Base-by-base conservation (phyloP, 2,329 filamentous ascomycete species). In the Paecilomyces formosus region DNA sequence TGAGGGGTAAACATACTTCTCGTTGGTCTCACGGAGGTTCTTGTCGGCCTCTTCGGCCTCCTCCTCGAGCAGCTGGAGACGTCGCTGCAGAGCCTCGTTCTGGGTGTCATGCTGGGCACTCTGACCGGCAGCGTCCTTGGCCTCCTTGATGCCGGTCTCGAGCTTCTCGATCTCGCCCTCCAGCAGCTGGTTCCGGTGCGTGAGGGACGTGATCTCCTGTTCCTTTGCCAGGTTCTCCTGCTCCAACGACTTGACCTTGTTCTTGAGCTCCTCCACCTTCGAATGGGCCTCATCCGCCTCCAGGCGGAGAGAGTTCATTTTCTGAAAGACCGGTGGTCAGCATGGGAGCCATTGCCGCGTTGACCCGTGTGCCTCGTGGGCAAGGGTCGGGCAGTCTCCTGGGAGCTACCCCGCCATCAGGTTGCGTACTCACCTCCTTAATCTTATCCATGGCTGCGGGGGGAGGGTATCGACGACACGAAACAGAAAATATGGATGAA, bases 1-100 rank as follows among this genome's bases (percentile, higher is more conserved):
- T 31, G 31, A 21, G 11, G 51, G 11, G 28, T 56, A 57, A 56
- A 81, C 90, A 73, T 87, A 99, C 94, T 97, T 97, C 81, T 99
- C 94, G 79, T 96, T 97, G 72, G 92, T 89, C 82, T 97, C 94
- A 74, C 93, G 89, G 74, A 97, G 84, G 65, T 90, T 95, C 87
- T 92, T 94, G 79, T 97, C 94, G 68, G 92, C 91, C 76, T 93
- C 86, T 81, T 99, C 94, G 68, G 92, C 92, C 82, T 99, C 94
- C 80, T 97, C 93, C 82, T 99, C 94, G 68, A 99, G 87, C 67
- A 99, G 83, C 82, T 97, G 91, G 74, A 97, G 83, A 81, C 91
- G 90, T 79, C 94, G 86, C 81, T 91, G 88, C 67, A 99, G 84
- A 69, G 88, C 85, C 81, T 99, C 94, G 78, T 93, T 94, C 79